These are phyloP conservation scores for carrot (Daucus carota) DNA, from an alignment of 129 eudicot species.

Conservation along the genomic window DNA sequence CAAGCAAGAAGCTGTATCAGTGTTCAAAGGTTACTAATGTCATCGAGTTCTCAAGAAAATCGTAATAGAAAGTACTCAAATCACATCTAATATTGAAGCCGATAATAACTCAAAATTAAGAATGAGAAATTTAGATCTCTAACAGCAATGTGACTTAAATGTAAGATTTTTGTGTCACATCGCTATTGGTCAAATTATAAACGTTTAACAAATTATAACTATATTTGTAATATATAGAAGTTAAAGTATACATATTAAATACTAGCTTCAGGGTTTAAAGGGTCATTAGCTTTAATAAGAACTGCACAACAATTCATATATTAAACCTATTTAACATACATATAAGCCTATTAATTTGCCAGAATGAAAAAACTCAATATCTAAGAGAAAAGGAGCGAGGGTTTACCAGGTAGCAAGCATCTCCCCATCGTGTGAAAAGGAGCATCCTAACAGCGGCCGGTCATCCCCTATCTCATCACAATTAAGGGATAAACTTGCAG, in stretches of 20 bases:
- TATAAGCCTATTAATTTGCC: background rate
- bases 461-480: constrained; percentile 89
- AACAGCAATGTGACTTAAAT: background rate
- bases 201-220: background rate
- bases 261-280: background rate
- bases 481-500: constrained; percentile 47
- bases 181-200: too few species aligned
- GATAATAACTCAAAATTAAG: background rate
- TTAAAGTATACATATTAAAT: background rate
- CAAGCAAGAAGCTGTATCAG: background rate
- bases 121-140: background rate
- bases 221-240: background rate
- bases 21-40: background rate
- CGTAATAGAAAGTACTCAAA: background rate
- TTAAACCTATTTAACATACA: background rate
- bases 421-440: constrained; percentile 64
- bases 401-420: constrained; percentile 87
- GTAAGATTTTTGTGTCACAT: background rate
- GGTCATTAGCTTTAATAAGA: background rate
- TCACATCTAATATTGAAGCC: background rate
- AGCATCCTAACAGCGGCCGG: constrained; percentile 84
- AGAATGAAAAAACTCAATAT: background rate
- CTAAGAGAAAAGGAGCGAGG: background rate
- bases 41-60: background rate
- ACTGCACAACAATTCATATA: background rate